phyloP scores from a whole-genome alignment of 371 early-diverging fungal genomes.

The Nematocida displodere region DNA sequence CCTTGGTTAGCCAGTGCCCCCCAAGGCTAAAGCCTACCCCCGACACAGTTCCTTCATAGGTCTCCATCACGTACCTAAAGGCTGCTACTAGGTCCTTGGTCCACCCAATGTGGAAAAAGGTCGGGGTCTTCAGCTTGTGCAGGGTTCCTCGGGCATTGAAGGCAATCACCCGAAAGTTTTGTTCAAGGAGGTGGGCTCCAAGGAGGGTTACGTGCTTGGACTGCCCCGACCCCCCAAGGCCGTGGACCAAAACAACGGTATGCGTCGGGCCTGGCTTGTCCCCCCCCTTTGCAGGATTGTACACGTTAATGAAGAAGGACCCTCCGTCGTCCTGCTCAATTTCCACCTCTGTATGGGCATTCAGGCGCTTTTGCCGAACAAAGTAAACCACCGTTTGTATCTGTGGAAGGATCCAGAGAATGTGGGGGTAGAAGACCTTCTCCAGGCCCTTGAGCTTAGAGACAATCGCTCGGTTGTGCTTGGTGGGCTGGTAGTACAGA shows the following conservation, averaged over 20 bases:
- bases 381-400: conserved; percentile 54
- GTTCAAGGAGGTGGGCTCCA: conserved; percentile 44
- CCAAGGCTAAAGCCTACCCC: conserved; percentile 64
- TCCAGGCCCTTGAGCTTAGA: conserved; percentile 54
- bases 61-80: conserved; percentile 56
- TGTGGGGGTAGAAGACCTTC: conserved; percentile 48
- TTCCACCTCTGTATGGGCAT: conserved; percentile 10
- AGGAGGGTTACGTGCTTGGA: conserved; percentile 57
- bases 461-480: conserved; percentile 13
- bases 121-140: conserved; percentile 36
- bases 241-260: conserved; percentile 62
- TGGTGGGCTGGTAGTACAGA: conserved; percentile 35
- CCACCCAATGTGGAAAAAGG: conserved; percentile 64
- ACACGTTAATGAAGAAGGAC: conserved; percentile 49
- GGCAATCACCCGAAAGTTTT: conserved; percentile 57
- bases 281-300: conserved; percentile 15
- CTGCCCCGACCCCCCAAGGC: conserved; percentile 59
- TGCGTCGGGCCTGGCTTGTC: conserved; percentile 22
- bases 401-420: conserved; percentile 49
- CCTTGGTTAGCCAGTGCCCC: conserved; percentile 60
- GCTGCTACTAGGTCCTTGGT: conserved; percentile 56
- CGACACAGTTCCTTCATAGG: conserved; percentile 55
- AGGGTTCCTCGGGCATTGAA: conserved; percentile 59
- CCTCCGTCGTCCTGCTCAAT: conserved; percentile 49
- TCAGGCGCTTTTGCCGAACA: conserved; percentile 4